Percentiles rank a stretch among this genome's conserved stretches.
These are phyloP conservation scores for Leccinum ponderosum DNA, from an alignment of 1,284 basidiomycete species.

Conservation along the genomic window DNA sequence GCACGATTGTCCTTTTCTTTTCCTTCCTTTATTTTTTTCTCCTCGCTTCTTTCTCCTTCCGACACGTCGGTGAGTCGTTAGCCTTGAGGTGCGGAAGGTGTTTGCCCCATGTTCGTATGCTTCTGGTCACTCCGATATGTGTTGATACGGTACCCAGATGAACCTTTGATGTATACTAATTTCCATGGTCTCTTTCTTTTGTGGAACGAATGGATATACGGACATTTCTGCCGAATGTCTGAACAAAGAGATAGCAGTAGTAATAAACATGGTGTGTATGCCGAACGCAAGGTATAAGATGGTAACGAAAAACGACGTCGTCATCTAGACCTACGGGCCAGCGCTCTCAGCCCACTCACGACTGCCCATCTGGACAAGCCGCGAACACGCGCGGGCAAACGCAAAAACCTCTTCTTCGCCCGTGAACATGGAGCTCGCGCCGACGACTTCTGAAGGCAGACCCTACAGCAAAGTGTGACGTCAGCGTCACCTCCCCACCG, in stretches of 20 bases:
- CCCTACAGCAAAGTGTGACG: slow-evolving; percentile 50
- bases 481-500: not conserved
- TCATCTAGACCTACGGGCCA: slow-evolving; percentile 25
- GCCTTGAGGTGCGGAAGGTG: slow-evolving; percentile 3
- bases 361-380: slow-evolving; percentile 91
- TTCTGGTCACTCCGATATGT: slow-evolving; percentile 15
- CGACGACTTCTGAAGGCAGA: slow-evolving; percentile 72
- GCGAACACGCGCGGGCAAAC: slow-evolving; percentile 89
- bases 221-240: not conserved
- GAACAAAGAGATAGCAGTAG: not conserved
- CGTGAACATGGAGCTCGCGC: slow-evolving; percentile 84
- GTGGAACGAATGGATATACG: slow-evolving; percentile 10
- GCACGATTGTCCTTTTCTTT: not conserved
- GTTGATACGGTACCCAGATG: slow-evolving; percentile 19
- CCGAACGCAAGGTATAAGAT: not conserved
- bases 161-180: slow-evolving; percentile 30
- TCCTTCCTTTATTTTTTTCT: not conserved
- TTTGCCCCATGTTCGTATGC: slow-evolving; percentile 12
- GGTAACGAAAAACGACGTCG: not conserved
- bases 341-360: slow-evolving; percentile 80
- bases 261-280: not conserved
- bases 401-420: slow-evolving; percentile 96
- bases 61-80: not conserved
- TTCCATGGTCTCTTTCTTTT: slow-evolving; percentile 4
- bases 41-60: not conserved